These are phyloP conservation scores for Neocallimastix lanati DNA, from an alignment of 192 early-diverging fungal genomes.

Conservation along the genomic window DNA sequence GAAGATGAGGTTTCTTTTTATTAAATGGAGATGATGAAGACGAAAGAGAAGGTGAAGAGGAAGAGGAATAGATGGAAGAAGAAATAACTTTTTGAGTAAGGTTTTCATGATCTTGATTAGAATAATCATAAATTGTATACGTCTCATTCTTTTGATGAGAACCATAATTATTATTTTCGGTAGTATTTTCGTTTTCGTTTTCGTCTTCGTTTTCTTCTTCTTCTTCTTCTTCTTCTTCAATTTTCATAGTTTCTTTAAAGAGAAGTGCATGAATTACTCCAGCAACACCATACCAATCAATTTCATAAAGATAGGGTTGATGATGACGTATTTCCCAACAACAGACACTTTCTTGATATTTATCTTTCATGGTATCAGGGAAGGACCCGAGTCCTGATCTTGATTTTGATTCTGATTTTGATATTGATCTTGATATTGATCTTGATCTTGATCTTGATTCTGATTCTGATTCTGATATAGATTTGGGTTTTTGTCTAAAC, in stretches of 20 bases:
- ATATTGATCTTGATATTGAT: no score
- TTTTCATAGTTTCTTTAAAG: conserved; percentile 26
- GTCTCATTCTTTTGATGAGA: no score
- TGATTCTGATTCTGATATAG: background rate
- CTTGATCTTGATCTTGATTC: no score
- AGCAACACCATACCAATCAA: conserved; percentile 33
- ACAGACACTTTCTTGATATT: conserved; percentile 9
- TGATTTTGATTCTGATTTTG: no score
- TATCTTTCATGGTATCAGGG: no score
- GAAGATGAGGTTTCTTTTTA: conserved; percentile 3
- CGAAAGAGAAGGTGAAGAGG: background rate
- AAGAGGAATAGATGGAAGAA: no score
- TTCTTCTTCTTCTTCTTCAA: conserved; percentile 1
- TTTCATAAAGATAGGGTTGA: conserved; percentile 17
- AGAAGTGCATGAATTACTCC: conserved; percentile 20
- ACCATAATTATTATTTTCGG: no score
- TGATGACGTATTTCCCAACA: conserved; percentile 28
- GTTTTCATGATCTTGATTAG: background rate
- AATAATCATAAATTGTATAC: background rate
- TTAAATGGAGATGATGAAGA: background rate
- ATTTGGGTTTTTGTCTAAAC: background rate
- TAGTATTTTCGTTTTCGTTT: no score
- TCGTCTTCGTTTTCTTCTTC: no score
- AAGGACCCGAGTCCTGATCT: no score
- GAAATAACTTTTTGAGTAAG: background rate